Evolutionary conservation across 495 filamentous ascomycete genomes (phyloP).

Genomic region (Talaromyces nanjingensis): DNA sequence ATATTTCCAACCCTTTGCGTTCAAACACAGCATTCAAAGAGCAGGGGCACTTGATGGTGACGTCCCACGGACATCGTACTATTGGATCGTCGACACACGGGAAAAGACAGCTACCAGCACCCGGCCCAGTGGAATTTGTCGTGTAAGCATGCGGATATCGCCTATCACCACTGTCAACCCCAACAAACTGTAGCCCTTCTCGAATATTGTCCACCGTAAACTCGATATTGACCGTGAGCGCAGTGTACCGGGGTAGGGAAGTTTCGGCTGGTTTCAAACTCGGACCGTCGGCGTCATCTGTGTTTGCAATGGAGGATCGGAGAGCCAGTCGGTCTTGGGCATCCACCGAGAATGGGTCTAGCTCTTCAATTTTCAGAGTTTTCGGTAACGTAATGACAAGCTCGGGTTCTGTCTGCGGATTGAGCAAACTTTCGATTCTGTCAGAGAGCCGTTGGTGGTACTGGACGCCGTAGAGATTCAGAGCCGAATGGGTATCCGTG

Average conservation of each 20-base stretch:
- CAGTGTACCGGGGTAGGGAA: slow-evolving; percentile 43
- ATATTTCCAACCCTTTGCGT: slow-evolving; percentile 25
- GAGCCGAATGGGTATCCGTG: slow-evolving; percentile 62
- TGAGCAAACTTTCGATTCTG: slow-evolving; percentile 56
- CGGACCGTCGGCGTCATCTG: slow-evolving; percentile 32
- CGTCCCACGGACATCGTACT: slow-evolving; percentile 76
- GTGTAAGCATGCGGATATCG: slow-evolving; percentile 91
- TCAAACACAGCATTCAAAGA: slow-evolving; percentile 79
- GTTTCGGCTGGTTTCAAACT: slow-evolving; percentile 29
- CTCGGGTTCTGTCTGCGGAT: slow-evolving; percentile 52
- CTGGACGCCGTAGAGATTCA: slow-evolving; percentile 62
- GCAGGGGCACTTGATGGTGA: slow-evolving; percentile 76
- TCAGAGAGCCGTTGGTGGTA: slow-evolving; percentile 69
- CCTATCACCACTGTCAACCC: slow-evolving; percentile 64
- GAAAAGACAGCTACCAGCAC: slow-evolving; percentile 78
- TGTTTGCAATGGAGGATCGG: slow-evolving; percentile 22
- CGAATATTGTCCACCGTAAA: slow-evolving; percentile 65
- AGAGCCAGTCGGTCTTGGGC: slow-evolving; percentile 42
- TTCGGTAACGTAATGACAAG: slow-evolving; percentile 59
- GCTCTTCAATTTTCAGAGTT: slow-evolving; percentile 57
- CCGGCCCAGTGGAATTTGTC: slow-evolving; percentile 66
- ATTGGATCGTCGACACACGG: slow-evolving; percentile 82
- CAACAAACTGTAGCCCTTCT: slow-evolving; percentile 89
- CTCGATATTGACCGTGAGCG: slow-evolving; percentile 58
- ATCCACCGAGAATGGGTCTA: slow-evolving; percentile 48